Evolutionary conservation across 2,329 filamentous ascomycete species (phyloP), one percentile per base, ranked within the genome.

Genomic region (Catunica adiposa): DNA sequence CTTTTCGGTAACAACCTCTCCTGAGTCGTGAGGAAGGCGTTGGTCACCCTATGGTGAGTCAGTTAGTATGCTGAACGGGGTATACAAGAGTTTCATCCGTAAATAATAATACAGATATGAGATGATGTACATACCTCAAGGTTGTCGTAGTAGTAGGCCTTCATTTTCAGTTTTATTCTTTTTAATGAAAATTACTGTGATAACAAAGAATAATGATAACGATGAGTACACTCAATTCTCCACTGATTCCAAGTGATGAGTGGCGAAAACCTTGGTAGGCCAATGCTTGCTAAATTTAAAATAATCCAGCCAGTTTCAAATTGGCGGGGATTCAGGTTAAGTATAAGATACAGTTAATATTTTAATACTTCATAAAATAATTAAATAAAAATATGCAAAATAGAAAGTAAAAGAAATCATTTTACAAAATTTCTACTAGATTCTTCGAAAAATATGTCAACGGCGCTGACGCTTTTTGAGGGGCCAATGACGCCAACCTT

Each of bases 21-120:
- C 86, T 20, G 88, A 94, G 72, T 96, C 83, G 71, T 98, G 92
- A 54, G 86, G 79, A 46, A 84, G 78, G 66, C 92, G 89, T 72
- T 96, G 92, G 76, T 98, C 92, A 71, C 88, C 89, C 87, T 94
- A 20, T 22, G 17, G 20, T 25, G n/a, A 52, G 31, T 38, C n/a
- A 51, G 15, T 17, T 20, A 23, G 51, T 51, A 51, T 59, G 56
- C 60, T 56, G 56, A 59, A 38, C 46, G 53, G 17, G 42, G 42
- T 46, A 20, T 20, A 14, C 22, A 14, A 44, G 7, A n/a, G 14
- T 47, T 38, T 9, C 31, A 44, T 5, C 55, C 9, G 20, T 51
- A 38, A 44, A 52, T 37, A 5, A 58, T 22, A 26, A n/a, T 37
- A 25, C n/a, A 8, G 8, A 48, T 17, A 44, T 22, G 15, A 25